Conservation (phyloP, 2,329 filamentous ascomycete species). For the Ciborinia camelliae region DNA sequence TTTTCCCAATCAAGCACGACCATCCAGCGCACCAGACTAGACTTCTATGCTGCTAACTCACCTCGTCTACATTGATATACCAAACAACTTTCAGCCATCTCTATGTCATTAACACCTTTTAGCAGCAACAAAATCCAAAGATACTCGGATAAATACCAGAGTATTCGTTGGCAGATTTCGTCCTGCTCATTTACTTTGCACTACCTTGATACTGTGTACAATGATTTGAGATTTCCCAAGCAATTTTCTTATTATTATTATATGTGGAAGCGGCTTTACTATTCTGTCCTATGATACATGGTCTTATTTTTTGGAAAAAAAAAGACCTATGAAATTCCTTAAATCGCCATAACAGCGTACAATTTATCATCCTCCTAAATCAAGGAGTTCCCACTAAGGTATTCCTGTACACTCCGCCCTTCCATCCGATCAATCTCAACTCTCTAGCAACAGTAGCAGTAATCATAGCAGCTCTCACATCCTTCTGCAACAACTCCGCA, state of each 20-base stretch:
- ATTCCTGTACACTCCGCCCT: not conserved
- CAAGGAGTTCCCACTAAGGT: not conserved
- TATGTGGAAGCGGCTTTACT: not conserved
- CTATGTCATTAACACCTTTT: too few relatives aligned
- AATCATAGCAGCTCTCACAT: not conserved
- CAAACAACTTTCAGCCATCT: not conserved
- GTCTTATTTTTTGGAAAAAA: rapidly evolving
- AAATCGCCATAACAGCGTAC: not conserved
- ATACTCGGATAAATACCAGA: not conserved
- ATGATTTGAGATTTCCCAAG: not conserved
- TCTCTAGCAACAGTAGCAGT: not conserved
- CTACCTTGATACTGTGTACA: not conserved
- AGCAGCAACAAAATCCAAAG: not conserved
- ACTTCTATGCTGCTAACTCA: not conserved
- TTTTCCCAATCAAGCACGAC: not conserved
- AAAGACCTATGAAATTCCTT: not conserved
- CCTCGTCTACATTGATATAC: not conserved
- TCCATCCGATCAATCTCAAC: not conserved
- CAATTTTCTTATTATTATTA: not conserved
- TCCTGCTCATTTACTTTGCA: not conserved
- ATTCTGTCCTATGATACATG: too few relatives aligned
- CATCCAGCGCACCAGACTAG: not conserved
- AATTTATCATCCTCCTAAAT: not conserved
- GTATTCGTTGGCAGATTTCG: not conserved
- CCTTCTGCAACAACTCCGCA: not conserved